Base-by-base conservation (phyloP, 106 monocot genomes). In the Dioscorea zingiberensis region DNA sequence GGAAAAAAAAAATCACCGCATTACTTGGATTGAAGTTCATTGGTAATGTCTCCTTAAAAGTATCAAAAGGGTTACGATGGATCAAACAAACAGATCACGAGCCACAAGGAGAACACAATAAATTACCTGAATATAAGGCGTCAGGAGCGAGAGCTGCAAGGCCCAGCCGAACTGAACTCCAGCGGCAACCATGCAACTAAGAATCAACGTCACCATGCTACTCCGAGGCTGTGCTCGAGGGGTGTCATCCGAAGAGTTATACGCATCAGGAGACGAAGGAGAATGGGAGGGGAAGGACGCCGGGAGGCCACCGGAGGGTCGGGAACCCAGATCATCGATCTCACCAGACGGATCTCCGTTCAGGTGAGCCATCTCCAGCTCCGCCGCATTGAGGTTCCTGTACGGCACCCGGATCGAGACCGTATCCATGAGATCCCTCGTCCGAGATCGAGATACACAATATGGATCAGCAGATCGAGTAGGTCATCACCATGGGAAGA, bases 121-220 rank as follows among this genome's bases (percentile, higher is more conserved):
- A n/a, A n/a, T n/a, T n/a, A n/a, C 94, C 84, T 91, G 94, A 67
- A 95, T 87, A 55, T 95, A 95, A 0, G 95, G 95, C 23, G 95
- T 95, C 72, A 95, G 54, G 13, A 95, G 91, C 21, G 95, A 95
- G 1, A 95, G 83, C 70, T 95, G 95, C 70, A 95, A 66, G 13
- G 95, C 95, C 95, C 95, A 95, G 1, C 95, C 95, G 64, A 95
- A 95, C 77, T 95, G 95, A 2, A 95, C 91, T 3, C 95, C 95
- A 21, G 95, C 95, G 18, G 80, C 94, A 27, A 94, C 78, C 85
- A 80, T 94, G 47, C 70, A 87, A 6, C 84, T 80, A 17, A 91
- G 84, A 47, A 87, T 55, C 71, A 94, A 64, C 77, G 73, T 91
- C 84, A 62, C 83, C 68, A 69, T 60, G 65, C 80, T 81, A 49